Base-by-base conservation (phyloP, 1,284 basidiomycete species). In the Quambalaria eucalypti region DNA sequence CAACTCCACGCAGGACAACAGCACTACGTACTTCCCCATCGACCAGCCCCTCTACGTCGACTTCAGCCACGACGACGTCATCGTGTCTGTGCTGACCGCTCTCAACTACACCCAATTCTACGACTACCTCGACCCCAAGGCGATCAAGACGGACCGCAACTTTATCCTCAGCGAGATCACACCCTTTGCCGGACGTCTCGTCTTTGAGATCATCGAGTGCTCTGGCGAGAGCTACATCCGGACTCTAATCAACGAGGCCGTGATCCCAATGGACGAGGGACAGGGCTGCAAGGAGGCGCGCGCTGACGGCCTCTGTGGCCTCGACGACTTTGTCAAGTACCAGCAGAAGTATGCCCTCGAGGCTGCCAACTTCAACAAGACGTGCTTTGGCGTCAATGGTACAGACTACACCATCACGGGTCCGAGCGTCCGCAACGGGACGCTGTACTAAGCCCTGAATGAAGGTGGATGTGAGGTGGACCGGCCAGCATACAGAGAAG, bases 171-270 rank as follows among this genome's bases (percentile, higher is more conserved):
- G 60, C 25, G 55, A 64, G 40, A 68, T 72, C 56, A 53, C 59
- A 8, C 62, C 71, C 38, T 69, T 66, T 39, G 61, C 62, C 21
- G 63, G 70, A 2, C 50, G 60, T 2, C 14, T 73, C 7, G 68
- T 63, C 1, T 65, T 65, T 26, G 58, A 68, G 33, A 58, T 75
- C 5, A 38, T 68, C 42, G 60, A 68, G 14, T 71, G 65, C 51
- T 30, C 26, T 26, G 29, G 19, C 5, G 16, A 30, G 19, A 28
- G 30, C 21, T 87, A 88, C 65, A 84, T 90, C 61, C 84, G 88
- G 4, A 79, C 87, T 52, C 82, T 87, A 69, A 82, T 90, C 75
- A 93, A 93, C 77, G 91, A 95, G 71, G 90, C 87, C 2, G 87
- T 91, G 1, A 81, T 84, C 1, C 89, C 91, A 2, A 28, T 52